Percentiles rank a stretch among this genome's conserved stretches.
Conservation (phyloP, 2,329 filamentous ascomycete species). For the Penicillium crustosum region DNA sequence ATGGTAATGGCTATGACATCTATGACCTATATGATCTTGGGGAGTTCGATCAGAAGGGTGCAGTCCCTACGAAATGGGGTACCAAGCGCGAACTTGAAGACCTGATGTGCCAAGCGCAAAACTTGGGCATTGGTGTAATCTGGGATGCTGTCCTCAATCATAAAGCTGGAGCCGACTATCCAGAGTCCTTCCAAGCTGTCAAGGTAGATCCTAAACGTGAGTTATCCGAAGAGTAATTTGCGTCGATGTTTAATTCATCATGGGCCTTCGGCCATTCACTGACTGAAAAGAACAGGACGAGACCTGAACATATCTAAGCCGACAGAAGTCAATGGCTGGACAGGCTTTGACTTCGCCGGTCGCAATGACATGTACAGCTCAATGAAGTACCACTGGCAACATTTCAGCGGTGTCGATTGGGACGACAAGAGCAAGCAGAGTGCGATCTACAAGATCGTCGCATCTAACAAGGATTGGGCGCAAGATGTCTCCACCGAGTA, state of each 20-base stretch:
- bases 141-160: slow-evolving; percentile 74
- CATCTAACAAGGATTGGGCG: slow-evolving; percentile 65
- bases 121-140: slow-evolving; percentile 58
- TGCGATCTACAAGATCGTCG: slow-evolving; percentile 66
- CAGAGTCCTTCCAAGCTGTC: slow-evolving; percentile 61
- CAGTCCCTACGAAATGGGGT: slow-evolving; percentile 67
- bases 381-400: slow-evolving; percentile 65
- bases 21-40: slow-evolving; percentile 71
- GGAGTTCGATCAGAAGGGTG: slow-evolving; percentile 71
- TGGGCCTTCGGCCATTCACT: background rate
- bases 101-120: slow-evolving; percentile 53
- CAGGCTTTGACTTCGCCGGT: slow-evolving; percentile 65
- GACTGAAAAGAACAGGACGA: slow-evolving; percentile 36
- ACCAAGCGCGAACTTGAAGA: slow-evolving; percentile 59
- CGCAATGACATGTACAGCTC: slow-evolving; percentile 60
- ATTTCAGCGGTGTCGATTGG: slow-evolving; percentile 69
- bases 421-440: slow-evolving; percentile 57
- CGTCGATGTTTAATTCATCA: background rate
- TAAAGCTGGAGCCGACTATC: slow-evolving; percentile 66
- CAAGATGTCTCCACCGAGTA: slow-evolving; percentile 61
- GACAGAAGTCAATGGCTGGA: slow-evolving; percentile 66
- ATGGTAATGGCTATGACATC: slow-evolving; percentile 67
- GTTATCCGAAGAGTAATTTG: background rate
- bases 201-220: slow-evolving; percentile 59
- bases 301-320: slow-evolving; percentile 55